Base-by-base conservation (phyloP, 2,329 filamentous ascomycete species). In the Paracamarosporium sp. region DNA sequence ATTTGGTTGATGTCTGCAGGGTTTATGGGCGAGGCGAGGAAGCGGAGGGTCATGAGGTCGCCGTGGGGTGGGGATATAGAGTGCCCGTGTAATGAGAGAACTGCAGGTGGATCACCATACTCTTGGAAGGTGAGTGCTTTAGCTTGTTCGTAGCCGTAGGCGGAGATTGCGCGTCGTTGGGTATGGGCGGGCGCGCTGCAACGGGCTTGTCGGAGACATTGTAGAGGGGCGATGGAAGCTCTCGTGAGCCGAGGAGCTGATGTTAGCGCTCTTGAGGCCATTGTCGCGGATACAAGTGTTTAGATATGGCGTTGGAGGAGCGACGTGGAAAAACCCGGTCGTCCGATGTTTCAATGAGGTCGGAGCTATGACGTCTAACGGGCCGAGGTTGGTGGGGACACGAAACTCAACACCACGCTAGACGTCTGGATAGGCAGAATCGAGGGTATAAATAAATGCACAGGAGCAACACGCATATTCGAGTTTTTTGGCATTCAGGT, bases 1-100 rank as follows among this genome's bases (percentile, higher is more conserved):
- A 99, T 91, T 70, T 94, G 94, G 82, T 99, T 99, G 78, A 99
- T 91, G 80, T 99, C 95, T 71, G 95, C 93, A 24, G 95, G 95
- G 81, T 99, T 99, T 77, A 99, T 92, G 56, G 95, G 92, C 1
- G 93, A 88, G 30, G 93, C 91, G 69, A 99, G 91, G 69, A 95
- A 89, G 76, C 92, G 92, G 59, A 99, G 82, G 53, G 94, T 93
- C 66, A 96, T 80, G 62, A 85, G 81, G 54, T 85, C 80, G 46
- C 91, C 89, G 62, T 93, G 85, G 3, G 86, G 85, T 3, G 91
- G 90, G 4, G 89, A 89, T 72, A 94, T 92, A 65, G 90, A 92
- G 80, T 93, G 88, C 0, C 81, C 85, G 78, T 93, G 90, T 3
- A 94, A 80, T 17, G 86, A 88, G 45, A 83, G 77, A 27, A 92